phyloP scores from a whole-genome alignment of 495 filamentous ascomycete species.

The Arthonia radiata region DNA sequence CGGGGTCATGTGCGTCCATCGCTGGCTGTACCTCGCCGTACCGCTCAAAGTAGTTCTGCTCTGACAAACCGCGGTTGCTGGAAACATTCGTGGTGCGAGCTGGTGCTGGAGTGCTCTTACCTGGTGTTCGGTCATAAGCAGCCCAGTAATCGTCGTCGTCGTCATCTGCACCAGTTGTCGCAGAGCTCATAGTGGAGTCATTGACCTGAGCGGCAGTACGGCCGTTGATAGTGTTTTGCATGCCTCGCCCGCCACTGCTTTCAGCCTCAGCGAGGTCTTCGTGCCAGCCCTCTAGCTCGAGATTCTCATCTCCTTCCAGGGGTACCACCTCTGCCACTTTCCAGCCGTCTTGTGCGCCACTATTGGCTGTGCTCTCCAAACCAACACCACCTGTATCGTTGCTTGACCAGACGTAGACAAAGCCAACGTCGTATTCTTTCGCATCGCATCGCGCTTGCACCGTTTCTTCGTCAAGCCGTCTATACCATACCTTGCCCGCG shows the following conservation, averaged over 20 bases:
- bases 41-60: constrained; percentile 63
- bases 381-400: background rate
- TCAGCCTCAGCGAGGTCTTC: too few relatives aligned
- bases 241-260: too few relatives aligned
- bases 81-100: constrained; percentile 14
- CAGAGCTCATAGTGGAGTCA: constrained; percentile 10
- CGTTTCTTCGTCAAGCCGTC: constrained; percentile 64
- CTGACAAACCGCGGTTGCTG: constrained; percentile 20
- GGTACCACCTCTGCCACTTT: constrained; percentile 45
- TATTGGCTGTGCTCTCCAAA: constrained; percentile 15
- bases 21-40: constrained; percentile 70
- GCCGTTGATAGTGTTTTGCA: too few relatives aligned
- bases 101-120: constrained; percentile 43
- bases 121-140: constrained; percentile 68
- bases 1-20: constrained; percentile 67
- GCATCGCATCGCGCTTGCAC: constrained; percentile 39
- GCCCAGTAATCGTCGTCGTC: constrained; percentile 92
- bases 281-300: too few relatives aligned
- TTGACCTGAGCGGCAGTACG: too few relatives aligned
- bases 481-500: constrained; percentile 27
- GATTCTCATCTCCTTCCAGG: constrained; percentile 1
- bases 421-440: constrained; percentile 16
- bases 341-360: constrained; percentile 51
- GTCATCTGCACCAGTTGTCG: constrained; percentile 28
- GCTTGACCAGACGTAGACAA: constrained; percentile 39